These are phyloP conservation scores for Asterochloris erici DNA, from an alignment of 139 green algal species.

Conservation along the genomic window DNA sequence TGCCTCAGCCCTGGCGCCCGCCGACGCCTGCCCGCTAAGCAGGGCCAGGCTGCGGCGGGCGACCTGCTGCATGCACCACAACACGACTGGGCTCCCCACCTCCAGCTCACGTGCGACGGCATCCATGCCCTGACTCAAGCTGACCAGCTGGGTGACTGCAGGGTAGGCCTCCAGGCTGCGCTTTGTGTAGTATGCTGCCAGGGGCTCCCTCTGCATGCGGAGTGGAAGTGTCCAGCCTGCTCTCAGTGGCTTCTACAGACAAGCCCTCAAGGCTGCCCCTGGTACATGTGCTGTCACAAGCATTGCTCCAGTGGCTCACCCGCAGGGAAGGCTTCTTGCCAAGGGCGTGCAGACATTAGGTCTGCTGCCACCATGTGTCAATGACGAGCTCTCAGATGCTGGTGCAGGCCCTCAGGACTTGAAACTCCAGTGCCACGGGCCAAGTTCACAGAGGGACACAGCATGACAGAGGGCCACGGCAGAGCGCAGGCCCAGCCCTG, in stretches of 20 bases:
- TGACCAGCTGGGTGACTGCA: not conserved
- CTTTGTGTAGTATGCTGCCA: conserved; percentile 28
- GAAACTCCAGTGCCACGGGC: not conserved
- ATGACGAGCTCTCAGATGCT: not conserved
- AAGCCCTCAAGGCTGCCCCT: not conserved
- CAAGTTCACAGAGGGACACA: not conserved
- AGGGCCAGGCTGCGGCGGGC: not conserved
- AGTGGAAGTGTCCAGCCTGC: not conserved
- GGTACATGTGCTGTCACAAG: not conserved
- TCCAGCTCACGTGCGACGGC: conserved; percentile 25
- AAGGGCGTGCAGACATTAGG: not conserved
- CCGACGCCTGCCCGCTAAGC: not conserved
- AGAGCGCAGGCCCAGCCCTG: not conserved
- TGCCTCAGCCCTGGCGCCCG: too few species aligned
- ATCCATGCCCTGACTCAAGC: conserved; percentile 22
- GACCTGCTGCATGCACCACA: conserved; percentile 25
- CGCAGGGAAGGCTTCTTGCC: not conserved
- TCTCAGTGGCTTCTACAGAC: not conserved
- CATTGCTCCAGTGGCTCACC: too few species aligned
- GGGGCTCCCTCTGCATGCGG: conserved; percentile 21
- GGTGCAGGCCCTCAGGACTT: not conserved
- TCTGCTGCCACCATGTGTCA: not conserved
- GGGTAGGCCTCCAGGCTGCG: conserved; percentile 35
- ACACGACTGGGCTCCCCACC: conserved; percentile 19
- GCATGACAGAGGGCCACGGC: not conserved